phyloP scores from a whole-genome alignment of 2,329 filamentous ascomycete species.

The Ceratocystis colombiana region DNA sequence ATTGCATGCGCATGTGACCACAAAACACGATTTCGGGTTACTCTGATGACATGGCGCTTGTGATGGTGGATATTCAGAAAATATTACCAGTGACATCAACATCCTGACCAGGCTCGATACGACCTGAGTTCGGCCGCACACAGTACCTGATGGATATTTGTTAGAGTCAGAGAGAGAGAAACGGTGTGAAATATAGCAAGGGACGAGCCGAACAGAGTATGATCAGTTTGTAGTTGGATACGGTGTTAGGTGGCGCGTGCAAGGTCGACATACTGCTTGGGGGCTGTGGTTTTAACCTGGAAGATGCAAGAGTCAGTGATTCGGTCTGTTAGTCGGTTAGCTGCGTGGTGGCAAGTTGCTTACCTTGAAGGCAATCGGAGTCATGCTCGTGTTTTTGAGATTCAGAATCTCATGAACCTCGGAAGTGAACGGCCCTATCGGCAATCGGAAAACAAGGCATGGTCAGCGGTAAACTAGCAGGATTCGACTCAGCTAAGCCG shows the following conservation, averaged over 20 bases:
- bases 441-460: conserved; percentile 12
- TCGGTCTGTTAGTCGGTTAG: not conserved
- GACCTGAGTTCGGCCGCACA: conserved; percentile 90
- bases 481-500: not conserved
- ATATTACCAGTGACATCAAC: conserved; percentile 83
- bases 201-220: conserved; percentile 11
- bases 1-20: conserved; percentile 28
- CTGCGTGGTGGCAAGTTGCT: conserved; percentile 26
- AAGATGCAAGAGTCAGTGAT: not conserved
- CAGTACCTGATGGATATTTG: conserved; percentile 61
- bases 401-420: conserved; percentile 56
- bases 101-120: conserved; percentile 79
- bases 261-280: conserved; percentile 69
- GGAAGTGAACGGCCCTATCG: conserved; percentile 53
- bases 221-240: not conserved
- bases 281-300: conserved; percentile 96
- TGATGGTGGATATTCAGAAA: conserved; percentile 13
- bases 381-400: conserved; percentile 53
- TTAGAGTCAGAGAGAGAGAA: not conserved
- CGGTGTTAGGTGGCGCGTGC: not conserved
- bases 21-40: not conserved
- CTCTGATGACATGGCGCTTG: not conserved
- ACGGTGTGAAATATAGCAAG: not conserved
- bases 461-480: not conserved
- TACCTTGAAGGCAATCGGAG: conserved; percentile 62